A percentile compares a stretch with the other conserved stretches of the same genome.
Conservation (phyloP, 768 basidiomycete species). For the Rhodotorula sphaerocarpa region DNA sequence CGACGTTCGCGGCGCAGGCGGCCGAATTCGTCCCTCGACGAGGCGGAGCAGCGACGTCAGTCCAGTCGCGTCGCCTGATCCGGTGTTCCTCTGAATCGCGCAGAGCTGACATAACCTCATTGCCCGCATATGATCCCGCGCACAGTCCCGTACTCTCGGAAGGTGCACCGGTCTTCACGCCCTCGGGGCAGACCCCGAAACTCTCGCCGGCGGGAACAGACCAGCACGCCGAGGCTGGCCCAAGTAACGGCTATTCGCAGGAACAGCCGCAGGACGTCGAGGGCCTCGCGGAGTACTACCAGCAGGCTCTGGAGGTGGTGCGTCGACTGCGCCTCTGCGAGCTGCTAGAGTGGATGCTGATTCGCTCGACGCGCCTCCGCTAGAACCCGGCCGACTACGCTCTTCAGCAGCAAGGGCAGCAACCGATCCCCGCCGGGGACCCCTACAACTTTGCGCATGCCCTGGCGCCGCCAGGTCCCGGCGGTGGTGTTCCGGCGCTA, state of each 20-base stretch:
- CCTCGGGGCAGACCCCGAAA: background rate
- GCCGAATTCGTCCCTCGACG: slow-evolving; percentile 29
- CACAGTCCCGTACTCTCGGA: slow-evolving; percentile 20
- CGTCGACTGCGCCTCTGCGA: background rate
- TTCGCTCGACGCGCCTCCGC: background rate
- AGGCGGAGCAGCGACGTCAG: slow-evolving; percentile 13
- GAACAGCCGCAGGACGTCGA: background rate
- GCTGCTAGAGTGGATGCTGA: no score
- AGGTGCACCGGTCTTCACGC: slow-evolving; percentile 20
- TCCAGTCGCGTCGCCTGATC: background rate
- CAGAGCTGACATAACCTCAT: background rate
- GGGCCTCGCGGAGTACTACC: slow-evolving; percentile 27
- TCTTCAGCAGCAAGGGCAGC: background rate
- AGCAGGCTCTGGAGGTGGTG: slow-evolving; percentile 29
- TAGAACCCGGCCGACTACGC: slow-evolving; percentile 18
- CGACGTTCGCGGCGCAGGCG: slow-evolving; percentile 4
- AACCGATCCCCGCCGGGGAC: slow-evolving; percentile 2
- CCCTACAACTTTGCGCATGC: slow-evolving; percentile 12
- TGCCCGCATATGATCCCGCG: background rate
- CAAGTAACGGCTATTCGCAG: background rate
- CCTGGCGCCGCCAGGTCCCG: slow-evolving; percentile 20
- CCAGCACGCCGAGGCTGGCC: background rate
- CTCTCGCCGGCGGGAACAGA: background rate
- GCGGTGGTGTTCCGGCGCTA: slow-evolving; percentile 1
- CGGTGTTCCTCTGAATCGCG: background rate